These are phyloP conservation scores for Amphicarpaea edgeworthii DNA, from an alignment of 306 rosid species.

Conservation along the genomic window DNA sequence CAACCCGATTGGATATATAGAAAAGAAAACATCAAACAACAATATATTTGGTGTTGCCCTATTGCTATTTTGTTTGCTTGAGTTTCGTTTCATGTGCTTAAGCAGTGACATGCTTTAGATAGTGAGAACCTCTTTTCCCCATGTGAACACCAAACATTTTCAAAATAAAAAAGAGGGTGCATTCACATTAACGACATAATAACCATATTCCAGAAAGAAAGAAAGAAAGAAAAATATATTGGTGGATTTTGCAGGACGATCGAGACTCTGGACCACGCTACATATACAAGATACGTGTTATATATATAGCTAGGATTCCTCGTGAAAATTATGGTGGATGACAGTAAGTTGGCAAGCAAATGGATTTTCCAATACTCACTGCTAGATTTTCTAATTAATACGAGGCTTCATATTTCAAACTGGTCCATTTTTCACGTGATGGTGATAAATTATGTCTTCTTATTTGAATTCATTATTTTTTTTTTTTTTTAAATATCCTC, in stretches of 20 bases:
- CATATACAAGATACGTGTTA: neutral
- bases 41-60: neutral
- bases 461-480: too few species aligned
- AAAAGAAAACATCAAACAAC: neutral
- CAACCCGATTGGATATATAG: neutral
- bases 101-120: slow-evolving; percentile 14
- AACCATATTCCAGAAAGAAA: neutral
- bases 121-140: slow-evolving; percentile 1
- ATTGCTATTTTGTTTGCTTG: neutral
- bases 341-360: slow-evolving; percentile 24
- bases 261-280: slow-evolving; percentile 10
- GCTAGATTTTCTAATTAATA: neutral
- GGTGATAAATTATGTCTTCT: too few species aligned
- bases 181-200: slow-evolving; percentile 8
- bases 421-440: slow-evolving; percentile 44
- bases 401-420: slow-evolving; percentile 21
- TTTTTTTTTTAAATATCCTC: too few species aligned
- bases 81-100: neutral
- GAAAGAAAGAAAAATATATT: too few species aligned
- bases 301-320: neutral
- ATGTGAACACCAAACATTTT: slow-evolving; percentile 40
- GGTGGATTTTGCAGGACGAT: neutral
- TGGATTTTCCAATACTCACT: slow-evolving; percentile 22
- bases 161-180: neutral
- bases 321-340: slow-evolving; percentile 18